These are phyloP conservation scores for Lumnitzera racemosa DNA, from an alignment of 345 rosid genomes.

Conservation along the genomic window DNA sequence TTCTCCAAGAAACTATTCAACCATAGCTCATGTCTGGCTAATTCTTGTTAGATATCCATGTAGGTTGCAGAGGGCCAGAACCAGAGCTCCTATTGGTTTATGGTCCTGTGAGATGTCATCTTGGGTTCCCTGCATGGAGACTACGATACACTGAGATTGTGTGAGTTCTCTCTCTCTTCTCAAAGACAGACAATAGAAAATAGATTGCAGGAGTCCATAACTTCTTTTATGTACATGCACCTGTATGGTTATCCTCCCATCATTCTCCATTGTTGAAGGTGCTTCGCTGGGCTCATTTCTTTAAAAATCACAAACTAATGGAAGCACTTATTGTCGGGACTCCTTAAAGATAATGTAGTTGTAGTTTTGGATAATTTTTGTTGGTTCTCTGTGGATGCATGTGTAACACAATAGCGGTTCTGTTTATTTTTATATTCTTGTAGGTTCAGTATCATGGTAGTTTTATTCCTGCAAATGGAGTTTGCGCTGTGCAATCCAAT, in stretches of 20 bases:
- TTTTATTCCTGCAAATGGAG: no score
- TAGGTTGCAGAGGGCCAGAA: slow-evolving; percentile 63
- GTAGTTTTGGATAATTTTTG: no score
- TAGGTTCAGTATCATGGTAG: no score
- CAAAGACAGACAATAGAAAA: background rate
- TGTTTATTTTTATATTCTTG: no score
- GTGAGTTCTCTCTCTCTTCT: slow-evolving; percentile 31
- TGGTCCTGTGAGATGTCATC: slow-evolving; percentile 84
- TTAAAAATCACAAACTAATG: no score
- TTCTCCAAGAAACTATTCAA: background rate
- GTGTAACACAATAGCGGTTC: no score
- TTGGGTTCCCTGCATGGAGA: slow-evolving; percentile 96
- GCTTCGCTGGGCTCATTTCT: no score
- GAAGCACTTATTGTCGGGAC: no score
- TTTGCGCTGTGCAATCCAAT: no score
- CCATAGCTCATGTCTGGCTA: background rate
- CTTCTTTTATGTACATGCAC: background rate
- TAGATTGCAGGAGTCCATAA: background rate
- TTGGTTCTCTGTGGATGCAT: no score
- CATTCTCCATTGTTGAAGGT: no score
- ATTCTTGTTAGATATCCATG: slow-evolving; percentile 5
- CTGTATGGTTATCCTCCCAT: background rate
- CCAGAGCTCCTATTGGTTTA: slow-evolving; percentile 81
- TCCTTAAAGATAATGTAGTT: no score
- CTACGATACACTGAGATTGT: slow-evolving; percentile 80